Evolutionary conservation across 2,329 filamentous ascomycete species (phyloP), one percentile per base, ranked within the genome.

Genomic region (Phialophora chinensis): DNA sequence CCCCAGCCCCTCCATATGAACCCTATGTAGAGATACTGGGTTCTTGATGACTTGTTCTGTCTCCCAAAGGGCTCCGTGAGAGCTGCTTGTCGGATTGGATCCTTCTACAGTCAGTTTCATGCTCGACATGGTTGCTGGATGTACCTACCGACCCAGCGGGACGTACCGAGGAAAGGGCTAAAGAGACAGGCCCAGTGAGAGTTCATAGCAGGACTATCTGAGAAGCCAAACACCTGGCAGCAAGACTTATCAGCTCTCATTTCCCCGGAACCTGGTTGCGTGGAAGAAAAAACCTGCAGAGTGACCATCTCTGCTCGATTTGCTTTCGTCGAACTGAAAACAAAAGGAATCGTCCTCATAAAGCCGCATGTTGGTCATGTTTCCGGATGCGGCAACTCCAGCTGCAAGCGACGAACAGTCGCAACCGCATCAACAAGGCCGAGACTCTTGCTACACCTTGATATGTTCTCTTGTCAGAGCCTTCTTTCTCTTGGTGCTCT

Each of bases 291-390:
- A 54, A 44, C 53, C 44, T 35, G 27, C 33, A 33, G 63, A 60
- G 58, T 50, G 44, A 12, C 5, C 29, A 3, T 12, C 58, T 50
- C 52, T 29, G 31, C 33, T 35, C 53, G 31, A 17, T 62, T 54
- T 67, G 67, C 59, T 65, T 67, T 69, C 67, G 50, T 63, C 64
- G 52, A 47, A 14, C 62, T 60, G 67, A 31, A 65, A 69, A 67
- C 65, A 67, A 67, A 69, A 69, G 33, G 31, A 20, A 49, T 38
- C 62, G 20, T 57, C 38, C 17, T 61, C 23, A 64, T 59, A 69
- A 65, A 66, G 55, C 65, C 42, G 42, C 59, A 38, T 54, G 31
- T 58, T 57, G 53, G 31, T 47, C 59, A 57, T 63, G 54, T 35
- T 60, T 60, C 68, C 66, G 68, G 60, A 70, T 68, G 66, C 68